These are phyloP conservation scores for Phaeosphaeria sp. DNA, from an alignment of 2,329 filamentous ascomycete genomes.

Conservation along the genomic window DNA sequence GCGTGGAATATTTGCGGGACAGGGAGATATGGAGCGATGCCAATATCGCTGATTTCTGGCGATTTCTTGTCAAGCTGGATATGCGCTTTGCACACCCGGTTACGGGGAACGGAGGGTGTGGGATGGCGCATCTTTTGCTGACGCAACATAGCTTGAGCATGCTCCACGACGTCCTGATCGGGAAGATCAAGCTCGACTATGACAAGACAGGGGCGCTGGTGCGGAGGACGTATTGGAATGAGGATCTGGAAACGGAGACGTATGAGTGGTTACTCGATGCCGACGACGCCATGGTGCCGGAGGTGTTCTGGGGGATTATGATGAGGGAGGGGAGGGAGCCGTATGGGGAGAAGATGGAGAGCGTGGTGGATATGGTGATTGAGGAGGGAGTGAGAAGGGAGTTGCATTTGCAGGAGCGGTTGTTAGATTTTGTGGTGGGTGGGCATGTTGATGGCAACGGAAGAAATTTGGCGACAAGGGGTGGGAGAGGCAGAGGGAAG, in stretches of 20 bases:
- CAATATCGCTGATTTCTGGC: constrained; percentile 67
- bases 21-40: constrained; percentile 61
- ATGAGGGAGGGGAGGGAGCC: constrained; percentile 55
- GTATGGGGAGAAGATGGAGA: constrained; percentile 64
- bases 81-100: constrained; percentile 73
- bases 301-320: constrained; percentile 46
- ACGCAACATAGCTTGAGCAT: constrained; percentile 58
- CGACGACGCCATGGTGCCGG: constrained; percentile 23
- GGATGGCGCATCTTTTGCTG: constrained; percentile 56
- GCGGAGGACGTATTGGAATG: constrained; percentile 23
- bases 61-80: constrained; percentile 75
- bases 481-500: background rate
- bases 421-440: constrained; percentile 67
- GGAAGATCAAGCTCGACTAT: constrained; percentile 57
- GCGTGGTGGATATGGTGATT: constrained; percentile 45
- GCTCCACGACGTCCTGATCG: constrained; percentile 53
- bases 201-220: constrained; percentile 21
- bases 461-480: background rate
- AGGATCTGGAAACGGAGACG: constrained; percentile 25
- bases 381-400: constrained; percentile 62
- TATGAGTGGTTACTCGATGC: constrained; percentile 33
- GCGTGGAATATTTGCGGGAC: constrained; percentile 64
- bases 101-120: constrained; percentile 57
- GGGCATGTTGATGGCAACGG: constrained; percentile 54
- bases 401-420: constrained; percentile 61